phyloP scores from a whole-genome alignment of 108 stramenopile genomes.

The Nitzschia sp. region DNA sequence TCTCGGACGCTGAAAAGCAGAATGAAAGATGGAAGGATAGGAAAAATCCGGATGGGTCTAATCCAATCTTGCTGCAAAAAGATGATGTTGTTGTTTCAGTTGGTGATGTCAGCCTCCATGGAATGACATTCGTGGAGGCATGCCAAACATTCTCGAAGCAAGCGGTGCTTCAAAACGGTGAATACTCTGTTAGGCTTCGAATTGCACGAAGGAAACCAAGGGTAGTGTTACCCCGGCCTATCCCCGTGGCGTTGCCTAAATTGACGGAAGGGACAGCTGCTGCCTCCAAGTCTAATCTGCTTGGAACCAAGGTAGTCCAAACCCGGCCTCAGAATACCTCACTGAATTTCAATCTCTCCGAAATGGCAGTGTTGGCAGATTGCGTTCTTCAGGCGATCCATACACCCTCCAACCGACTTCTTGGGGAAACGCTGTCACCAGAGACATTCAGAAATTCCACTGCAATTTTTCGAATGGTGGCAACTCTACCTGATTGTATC shows the following conservation, averaged over 20 bases:
- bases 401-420: slow-evolving; percentile 9
- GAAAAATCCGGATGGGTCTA: not conserved
- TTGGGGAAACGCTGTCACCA: slow-evolving; percentile 7
- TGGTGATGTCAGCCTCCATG: slow-evolving; percentile 44
- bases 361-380: slow-evolving; percentile 22
- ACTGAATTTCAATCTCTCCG: not conserved
- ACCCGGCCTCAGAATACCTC: slow-evolving; percentile 1
- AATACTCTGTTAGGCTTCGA: slow-evolving; percentile 20
- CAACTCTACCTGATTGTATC: slow-evolving; percentile 4
- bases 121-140: slow-evolving; percentile 56
- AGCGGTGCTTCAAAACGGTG: not conserved
- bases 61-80: slow-evolving; percentile 30
- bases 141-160: slow-evolving; percentile 42
- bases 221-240: not conserved
- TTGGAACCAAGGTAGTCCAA: not conserved
- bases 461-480: slow-evolving; percentile 8
- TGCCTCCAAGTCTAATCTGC: not conserved
- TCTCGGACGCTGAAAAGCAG: slow-evolving; percentile 53
- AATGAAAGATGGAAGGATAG: slow-evolving; percentile 29
- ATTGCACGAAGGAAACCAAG: slow-evolving; percentile 38
- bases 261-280: not conserved
- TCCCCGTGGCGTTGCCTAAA: not conserved
- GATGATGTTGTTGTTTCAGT: slow-evolving; percentile 73
- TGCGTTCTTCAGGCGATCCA: slow-evolving; percentile 22
- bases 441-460: not conserved